Percentiles rank a stretch among this genome's conserved stretches.
Conservation (phyloP, 352 stramenopile genomes). For the Heterotrichella gracilis region DNA sequence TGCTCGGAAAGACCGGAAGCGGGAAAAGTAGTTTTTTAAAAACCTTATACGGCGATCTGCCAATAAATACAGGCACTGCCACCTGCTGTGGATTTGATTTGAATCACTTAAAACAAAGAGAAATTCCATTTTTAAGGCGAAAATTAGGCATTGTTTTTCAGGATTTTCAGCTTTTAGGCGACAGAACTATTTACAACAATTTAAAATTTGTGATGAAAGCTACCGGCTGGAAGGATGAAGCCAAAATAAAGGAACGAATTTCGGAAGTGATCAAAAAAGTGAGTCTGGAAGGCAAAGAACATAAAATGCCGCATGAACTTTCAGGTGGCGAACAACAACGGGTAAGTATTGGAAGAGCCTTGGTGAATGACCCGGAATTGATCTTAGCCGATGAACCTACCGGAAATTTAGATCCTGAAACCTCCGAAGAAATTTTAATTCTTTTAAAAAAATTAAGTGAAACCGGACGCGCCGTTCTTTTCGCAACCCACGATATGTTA, state of each 20-base stretch:
- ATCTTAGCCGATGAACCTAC: background rate
- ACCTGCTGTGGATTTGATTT: background rate
- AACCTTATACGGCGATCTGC: background rate
- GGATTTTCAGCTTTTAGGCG: background rate
- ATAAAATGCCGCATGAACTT: background rate
- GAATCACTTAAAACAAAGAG: background rate
- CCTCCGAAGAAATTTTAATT: background rate
- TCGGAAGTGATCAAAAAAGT: background rate
- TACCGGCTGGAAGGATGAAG: background rate
- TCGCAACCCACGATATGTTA: background rate
- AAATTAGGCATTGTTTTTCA: background rate
- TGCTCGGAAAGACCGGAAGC: background rate
- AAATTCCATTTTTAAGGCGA: background rate
- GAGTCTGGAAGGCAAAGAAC: background rate
- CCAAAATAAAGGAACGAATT: background rate
- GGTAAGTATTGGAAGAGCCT: background rate
- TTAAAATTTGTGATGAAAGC: background rate
- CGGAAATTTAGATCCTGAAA: background rate
- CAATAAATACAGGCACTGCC: background rate
- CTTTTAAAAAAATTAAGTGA: background rate
- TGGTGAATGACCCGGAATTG: background rate
- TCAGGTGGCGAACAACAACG: background rate
- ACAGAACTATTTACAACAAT: background rate
- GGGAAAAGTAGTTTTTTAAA: slow-evolving; percentile 4
- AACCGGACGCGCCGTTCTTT: background rate